phyloP scores from a whole-genome alignment of 106 monocot species.

The Platanthera zijinensis region DNA sequence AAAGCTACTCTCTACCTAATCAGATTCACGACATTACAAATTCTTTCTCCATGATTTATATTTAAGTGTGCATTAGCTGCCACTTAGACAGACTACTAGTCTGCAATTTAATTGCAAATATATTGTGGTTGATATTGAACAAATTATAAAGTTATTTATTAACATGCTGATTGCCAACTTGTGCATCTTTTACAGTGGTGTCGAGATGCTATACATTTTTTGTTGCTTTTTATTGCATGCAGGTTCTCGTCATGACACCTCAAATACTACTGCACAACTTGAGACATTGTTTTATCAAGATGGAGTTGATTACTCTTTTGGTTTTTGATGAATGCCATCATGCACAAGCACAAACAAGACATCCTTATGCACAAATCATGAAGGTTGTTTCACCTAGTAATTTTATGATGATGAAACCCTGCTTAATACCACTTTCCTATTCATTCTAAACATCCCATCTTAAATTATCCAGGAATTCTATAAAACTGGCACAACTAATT shows the following conservation, averaged over 20 bases:
- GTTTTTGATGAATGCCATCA: conserved; percentile 99
- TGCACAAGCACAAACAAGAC: conserved; percentile 78
- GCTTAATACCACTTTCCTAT: not conserved
- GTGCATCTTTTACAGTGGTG: not conserved
- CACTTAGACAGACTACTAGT: no score
- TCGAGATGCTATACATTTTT: not conserved
- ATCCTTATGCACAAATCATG: conserved; percentile 98
- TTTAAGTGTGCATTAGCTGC: not conserved
- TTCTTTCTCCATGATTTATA: not conserved
- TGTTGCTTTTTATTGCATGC: conserved; percentile 11
- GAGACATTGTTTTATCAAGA: conserved; percentile 79
- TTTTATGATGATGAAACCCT: not conserved
- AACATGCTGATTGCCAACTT: not conserved
- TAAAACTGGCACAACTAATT: conserved; percentile 19
- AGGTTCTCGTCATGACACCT: conserved; percentile 99
- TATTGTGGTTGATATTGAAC: not conserved
- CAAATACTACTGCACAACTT: conserved; percentile 76
- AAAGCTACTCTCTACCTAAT: no score
- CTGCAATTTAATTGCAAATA: not conserved
- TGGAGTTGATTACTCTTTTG: conserved; percentile 75
- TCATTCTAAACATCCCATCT: not conserved
- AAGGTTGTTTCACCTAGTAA: conserved; percentile 37
- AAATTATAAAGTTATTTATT: not conserved
- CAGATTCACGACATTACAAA: not conserved
- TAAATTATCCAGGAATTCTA: conserved; percentile 64